phyloP scores from a whole-genome alignment of 495 filamentous ascomycete genomes.

The Glarea lozoyensis region DNA sequence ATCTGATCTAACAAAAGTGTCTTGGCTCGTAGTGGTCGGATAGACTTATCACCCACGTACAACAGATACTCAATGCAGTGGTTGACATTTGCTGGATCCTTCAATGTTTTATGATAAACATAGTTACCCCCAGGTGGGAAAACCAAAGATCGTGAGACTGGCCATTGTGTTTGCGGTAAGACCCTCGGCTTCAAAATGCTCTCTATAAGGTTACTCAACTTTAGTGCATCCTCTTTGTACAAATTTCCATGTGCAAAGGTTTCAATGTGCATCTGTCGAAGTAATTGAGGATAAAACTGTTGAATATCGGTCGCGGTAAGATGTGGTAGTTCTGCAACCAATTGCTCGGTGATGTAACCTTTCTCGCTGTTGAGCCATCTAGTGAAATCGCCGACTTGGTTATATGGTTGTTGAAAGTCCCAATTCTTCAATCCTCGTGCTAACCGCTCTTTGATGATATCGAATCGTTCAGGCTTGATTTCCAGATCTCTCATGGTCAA shows the following conservation, averaged over 20 bases:
- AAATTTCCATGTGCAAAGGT: slow-evolving; percentile 86
- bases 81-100: slow-evolving; percentile 90
- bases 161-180: slow-evolving; percentile 73
- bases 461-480: slow-evolving; percentile 74
- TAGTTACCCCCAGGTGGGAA: slow-evolving; percentile 75
- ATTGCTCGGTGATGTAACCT: slow-evolving; percentile 73
- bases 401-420: slow-evolving; percentile 79
- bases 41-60: slow-evolving; percentile 63
- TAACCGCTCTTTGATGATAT: slow-evolving; percentile 84
- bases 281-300: slow-evolving; percentile 68
- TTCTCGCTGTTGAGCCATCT: slow-evolving; percentile 70
- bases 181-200: slow-evolving; percentile 65
- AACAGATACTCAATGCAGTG: slow-evolving; percentile 91
- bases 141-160: slow-evolving; percentile 64
- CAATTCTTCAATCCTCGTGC: slow-evolving; percentile 71
- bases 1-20: slow-evolving; percentile 81
- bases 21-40: slow-evolving; percentile 62
- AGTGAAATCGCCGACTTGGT: slow-evolving; percentile 80
- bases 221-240: slow-evolving; percentile 89
- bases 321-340: slow-evolving; percentile 63
- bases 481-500: slow-evolving; percentile 77
- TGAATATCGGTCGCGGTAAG: slow-evolving; percentile 67
- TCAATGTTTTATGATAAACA: slow-evolving; percentile 67
- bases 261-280: slow-evolving; percentile 83
- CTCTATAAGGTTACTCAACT: slow-evolving; percentile 75